Percentiles rank a stretch among this genome's conserved stretches.
Evolutionary conservation across 139 green algal genomes (phyloP).

Genomic region (Yamagishiella unicocca): DNA sequence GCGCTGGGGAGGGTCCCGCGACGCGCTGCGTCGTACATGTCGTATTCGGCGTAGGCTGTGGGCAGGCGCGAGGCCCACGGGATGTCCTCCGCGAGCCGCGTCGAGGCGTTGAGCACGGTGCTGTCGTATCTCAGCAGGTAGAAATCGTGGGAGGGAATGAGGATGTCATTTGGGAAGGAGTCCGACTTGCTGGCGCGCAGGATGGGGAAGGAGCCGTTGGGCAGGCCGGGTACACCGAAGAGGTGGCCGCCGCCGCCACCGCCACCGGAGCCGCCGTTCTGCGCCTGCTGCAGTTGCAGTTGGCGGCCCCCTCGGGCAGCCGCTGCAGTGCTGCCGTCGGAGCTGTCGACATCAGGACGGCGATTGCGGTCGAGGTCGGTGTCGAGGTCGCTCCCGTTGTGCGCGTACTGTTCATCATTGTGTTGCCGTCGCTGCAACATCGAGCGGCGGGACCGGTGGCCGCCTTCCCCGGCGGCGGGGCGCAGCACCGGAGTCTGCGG

Average conservation of each 20-base stretch:
- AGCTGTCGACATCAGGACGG: too few relatives aligned
- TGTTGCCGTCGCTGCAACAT: too few relatives aligned
- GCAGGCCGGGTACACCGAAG: background rate
- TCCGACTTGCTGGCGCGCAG: background rate
- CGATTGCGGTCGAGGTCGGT: too few relatives aligned
- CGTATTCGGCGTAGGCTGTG: background rate
- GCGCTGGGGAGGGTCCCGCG: too few relatives aligned
- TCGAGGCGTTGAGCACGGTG: background rate
- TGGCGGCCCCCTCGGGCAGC: too few relatives aligned
- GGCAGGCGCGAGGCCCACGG: background rate
- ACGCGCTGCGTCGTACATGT: background rate
- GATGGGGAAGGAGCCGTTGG: background rate
- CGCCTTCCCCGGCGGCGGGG: too few relatives aligned
- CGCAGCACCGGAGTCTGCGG: too few relatives aligned
- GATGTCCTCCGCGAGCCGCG: background rate
- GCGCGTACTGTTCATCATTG: too few relatives aligned
- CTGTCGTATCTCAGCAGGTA: background rate
- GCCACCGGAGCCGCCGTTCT: background rate
- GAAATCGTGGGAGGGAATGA: slow-evolving; percentile 28
- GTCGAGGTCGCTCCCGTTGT: too few relatives aligned
- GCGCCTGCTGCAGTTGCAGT: too few relatives aligned
- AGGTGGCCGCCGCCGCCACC: background rate
- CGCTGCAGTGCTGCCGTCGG: too few relatives aligned
- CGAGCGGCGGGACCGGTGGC: too few relatives aligned
- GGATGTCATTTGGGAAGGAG: background rate